Percentiles rank a stretch among this genome's conserved stretches.
phyloP scores from a whole-genome alignment of 345 rosid species.

The Noccaea bulbosa region DNA sequence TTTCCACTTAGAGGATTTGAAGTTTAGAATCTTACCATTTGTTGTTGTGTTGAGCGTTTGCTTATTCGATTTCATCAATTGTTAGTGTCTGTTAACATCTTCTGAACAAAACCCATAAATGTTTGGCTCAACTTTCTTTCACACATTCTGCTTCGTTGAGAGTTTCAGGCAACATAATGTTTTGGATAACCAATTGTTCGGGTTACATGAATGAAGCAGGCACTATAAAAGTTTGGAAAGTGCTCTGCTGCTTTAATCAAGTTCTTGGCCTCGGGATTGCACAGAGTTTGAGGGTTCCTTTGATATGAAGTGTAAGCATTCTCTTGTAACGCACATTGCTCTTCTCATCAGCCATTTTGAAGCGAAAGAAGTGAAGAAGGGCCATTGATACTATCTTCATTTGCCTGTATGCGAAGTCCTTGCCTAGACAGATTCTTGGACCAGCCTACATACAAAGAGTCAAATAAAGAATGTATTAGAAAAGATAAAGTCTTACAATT shows the following conservation, averaged over 20 bases:
- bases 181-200: neutral
- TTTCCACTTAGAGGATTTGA: no score
- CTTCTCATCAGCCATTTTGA: slow-evolving; percentile 58
- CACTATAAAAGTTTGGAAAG: neutral
- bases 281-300: slow-evolving; percentile 54
- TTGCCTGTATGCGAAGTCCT: slow-evolving; percentile 72
- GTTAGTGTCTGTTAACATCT: neutral
- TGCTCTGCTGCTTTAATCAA: neutral
- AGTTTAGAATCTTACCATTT: no score
- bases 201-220: slow-evolving; percentile 17
- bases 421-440: slow-evolving; percentile 76
- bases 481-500: neutral
- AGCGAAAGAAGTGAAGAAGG: slow-evolving; percentile 62
- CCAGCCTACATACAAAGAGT: slow-evolving; percentile 62
- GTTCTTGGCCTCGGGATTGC: slow-evolving; percentile 50
- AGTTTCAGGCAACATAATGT: neutral
- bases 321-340: slow-evolving; percentile 49
- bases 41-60: no score
- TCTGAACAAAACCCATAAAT: neutral
- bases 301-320: slow-evolving; percentile 72
- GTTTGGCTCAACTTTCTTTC: slow-evolving; percentile 10
- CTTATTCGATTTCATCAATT: no score
- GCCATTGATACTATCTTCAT: slow-evolving; percentile 75
- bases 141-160: neutral
- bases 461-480: neutral